Conservation (phyloP, 148 eudicot genomes). For the Polygonum aviculare region DNA sequence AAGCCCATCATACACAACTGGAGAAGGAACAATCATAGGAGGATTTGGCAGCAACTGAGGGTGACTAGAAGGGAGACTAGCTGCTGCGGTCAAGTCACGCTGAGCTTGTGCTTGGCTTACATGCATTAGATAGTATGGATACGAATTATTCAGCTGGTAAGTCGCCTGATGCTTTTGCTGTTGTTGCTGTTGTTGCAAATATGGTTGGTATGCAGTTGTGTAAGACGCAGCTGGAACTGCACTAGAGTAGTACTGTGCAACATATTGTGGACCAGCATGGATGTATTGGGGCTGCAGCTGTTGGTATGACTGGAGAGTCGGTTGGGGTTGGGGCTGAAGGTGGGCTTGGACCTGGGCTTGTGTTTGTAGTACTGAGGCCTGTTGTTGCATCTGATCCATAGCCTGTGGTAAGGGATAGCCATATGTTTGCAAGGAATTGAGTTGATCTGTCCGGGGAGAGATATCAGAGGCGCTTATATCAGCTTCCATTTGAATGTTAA, state of each 20-base stretch:
- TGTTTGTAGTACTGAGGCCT: slow-evolving; percentile 18
- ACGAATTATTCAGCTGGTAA: slow-evolving; percentile 50
- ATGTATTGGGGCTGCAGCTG: slow-evolving; percentile 31
- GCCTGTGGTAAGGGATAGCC: slow-evolving; percentile 36
- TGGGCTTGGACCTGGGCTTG: slow-evolving; percentile 6
- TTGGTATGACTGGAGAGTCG: slow-evolving; percentile 16
- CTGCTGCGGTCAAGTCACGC: slow-evolving; percentile 19
- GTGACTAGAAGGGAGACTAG: slow-evolving; percentile 23
- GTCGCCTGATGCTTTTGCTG: slow-evolving; percentile 17
- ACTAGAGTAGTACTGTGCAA: slow-evolving; percentile 44
- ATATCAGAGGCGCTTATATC: slow-evolving; percentile 29
- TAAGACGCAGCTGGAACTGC: slow-evolving; percentile 32
- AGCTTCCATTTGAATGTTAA: slow-evolving; percentile 24
- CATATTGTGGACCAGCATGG: slow-evolving; percentile 40
- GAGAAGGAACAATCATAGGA: slow-evolving; percentile 23
- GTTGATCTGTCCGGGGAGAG: slow-evolving; percentile 27
- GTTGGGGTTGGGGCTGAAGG: slow-evolving; percentile 4
- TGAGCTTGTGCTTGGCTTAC: slow-evolving; percentile 41
- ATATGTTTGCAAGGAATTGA: slow-evolving; percentile 29
- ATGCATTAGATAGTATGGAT: slow-evolving; percentile 57
- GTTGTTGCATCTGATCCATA: slow-evolving; percentile 44
- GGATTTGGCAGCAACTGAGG: slow-evolving; percentile 44
- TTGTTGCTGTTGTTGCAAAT: slow-evolving; percentile 22
- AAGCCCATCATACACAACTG: slow-evolving; percentile 34
- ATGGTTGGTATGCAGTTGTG: slow-evolving; percentile 39